Conservation (phyloP, 257 asterid species). For the Buddleja alternifolia region DNA sequence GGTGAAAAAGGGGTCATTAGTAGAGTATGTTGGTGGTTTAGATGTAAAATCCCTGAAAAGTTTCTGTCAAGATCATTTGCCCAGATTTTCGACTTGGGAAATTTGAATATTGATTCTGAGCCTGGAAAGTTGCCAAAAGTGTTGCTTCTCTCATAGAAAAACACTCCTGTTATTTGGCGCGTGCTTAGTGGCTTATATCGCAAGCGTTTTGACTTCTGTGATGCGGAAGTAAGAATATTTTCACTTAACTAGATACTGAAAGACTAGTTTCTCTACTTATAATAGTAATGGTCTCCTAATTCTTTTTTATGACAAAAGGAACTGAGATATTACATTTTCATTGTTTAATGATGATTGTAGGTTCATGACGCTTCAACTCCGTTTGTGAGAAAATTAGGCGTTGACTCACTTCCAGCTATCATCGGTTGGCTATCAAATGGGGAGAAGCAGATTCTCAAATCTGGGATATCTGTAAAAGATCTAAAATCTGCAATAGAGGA, state of each 20-base stretch:
- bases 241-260: neutral
- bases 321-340: neutral
- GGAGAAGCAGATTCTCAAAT: conserved; percentile 62
- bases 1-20: conserved; percentile 62
- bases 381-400: conserved; percentile 55
- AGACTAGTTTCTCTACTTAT: neutral
- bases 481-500: conserved; percentile 77
- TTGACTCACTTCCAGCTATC: conserved; percentile 82
- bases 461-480: conserved; percentile 80
- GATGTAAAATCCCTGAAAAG: conserved; percentile 61
- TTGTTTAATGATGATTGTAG: conserved; percentile 37
- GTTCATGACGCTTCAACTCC: conserved; percentile 70
- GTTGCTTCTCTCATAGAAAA: conserved; percentile 84
- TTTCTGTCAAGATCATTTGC: conserved; percentile 73
- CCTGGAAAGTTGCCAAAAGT: conserved; percentile 68
- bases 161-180: conserved; percentile 91
- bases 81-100: conserved; percentile 74
- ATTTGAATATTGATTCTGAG: conserved; percentile 49
- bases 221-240: conserved; percentile 63
- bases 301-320: neutral
- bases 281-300: neutral
- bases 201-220: conserved; percentile 69
- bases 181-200: conserved; percentile 80
- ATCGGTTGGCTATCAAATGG: conserved; percentile 88
- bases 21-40: conserved; percentile 73